phyloP scores from a whole-genome alignment of 331 rosid species.

The Pyrus hybrid region DNA sequence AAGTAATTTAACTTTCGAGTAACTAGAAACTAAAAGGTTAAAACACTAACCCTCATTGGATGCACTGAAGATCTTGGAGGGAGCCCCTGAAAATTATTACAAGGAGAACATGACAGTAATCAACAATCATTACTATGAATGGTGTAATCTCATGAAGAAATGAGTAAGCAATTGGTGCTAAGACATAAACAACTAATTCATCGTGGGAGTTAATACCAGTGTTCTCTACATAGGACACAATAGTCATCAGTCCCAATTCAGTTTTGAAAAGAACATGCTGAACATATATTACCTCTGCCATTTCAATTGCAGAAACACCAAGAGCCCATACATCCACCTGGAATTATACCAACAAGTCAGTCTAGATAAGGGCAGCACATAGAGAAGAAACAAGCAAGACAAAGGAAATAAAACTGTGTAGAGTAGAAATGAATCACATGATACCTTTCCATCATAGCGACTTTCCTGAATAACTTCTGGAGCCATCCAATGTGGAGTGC shows the following conservation, averaged over 20 bases:
- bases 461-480: conserved; percentile 99
- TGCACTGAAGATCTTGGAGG: conserved; percentile 97
- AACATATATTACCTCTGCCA: conserved; percentile 83
- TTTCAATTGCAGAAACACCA: conserved; percentile 99
- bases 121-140: conserved; percentile 4
- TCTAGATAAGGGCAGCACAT: neutral
- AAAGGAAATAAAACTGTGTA: neutral
- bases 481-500: conserved; percentile 99
- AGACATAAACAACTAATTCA: neutral
- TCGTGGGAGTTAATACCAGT: conserved; percentile 6
- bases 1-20: neutral
- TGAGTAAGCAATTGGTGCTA: neutral
- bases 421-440: neutral
- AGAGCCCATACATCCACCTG: conserved; percentile 99
- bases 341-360: conserved; percentile 9
- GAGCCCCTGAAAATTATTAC: conserved; percentile 67
- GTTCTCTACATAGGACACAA: neutral
- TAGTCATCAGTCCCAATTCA: neutral
- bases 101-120: neutral
- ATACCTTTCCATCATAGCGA: conserved; percentile 97
- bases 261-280: neutral
- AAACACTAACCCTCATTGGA: conserved; percentile 88
- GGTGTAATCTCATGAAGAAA: neutral
- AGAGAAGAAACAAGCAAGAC: neutral
- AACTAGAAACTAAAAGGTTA: neutral